Percentiles rank a stretch among this genome's conserved stretches.
phyloP scores from a whole-genome alignment of 768 basidiomycete genomes.

The Suillus paluster region DNA sequence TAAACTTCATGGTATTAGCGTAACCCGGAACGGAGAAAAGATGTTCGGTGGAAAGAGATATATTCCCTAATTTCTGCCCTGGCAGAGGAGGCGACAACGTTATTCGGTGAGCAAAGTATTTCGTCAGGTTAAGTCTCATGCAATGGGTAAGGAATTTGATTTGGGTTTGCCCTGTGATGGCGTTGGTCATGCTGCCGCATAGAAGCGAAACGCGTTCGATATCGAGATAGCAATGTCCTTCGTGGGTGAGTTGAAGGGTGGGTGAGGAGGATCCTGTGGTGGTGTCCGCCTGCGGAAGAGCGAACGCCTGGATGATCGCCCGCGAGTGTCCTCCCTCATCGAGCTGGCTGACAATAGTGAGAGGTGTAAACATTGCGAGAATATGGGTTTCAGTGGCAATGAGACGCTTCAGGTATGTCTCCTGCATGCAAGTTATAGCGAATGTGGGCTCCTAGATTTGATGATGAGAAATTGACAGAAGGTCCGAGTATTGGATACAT shows the following conservation, averaged over 20 bases:
- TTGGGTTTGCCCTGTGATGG: background rate
- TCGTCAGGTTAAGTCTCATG: conserved; percentile 4
- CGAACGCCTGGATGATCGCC: background rate
- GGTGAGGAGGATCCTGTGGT: background rate
- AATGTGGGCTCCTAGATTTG: background rate
- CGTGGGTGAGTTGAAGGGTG: conserved; percentile 2
- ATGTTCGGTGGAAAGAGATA: background rate
- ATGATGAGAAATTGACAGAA: background rate
- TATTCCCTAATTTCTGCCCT: background rate
- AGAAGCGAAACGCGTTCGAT: conserved; percentile 2
- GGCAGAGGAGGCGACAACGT: background rate
- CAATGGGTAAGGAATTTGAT: conserved; percentile 3
- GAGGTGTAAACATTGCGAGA: conserved; percentile 3
- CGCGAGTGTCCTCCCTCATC: background rate
- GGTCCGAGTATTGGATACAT: background rate
- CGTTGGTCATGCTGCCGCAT: background rate
- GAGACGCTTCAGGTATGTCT: conserved; percentile 7
- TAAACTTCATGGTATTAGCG: conserved; percentile 7
- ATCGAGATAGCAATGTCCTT: conserved; percentile 4
- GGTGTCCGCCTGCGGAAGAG: background rate
- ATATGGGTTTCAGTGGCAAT: conserved; percentile 6
- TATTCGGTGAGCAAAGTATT: conserved; percentile 8
- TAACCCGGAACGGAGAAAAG: conserved; percentile 5
- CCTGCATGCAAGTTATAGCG: background rate
- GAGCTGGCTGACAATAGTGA: background rate